phyloP scores from a whole-genome alignment of 768 basidiomycete genomes.

The Cystofilobasidium bisporidii region DNA sequence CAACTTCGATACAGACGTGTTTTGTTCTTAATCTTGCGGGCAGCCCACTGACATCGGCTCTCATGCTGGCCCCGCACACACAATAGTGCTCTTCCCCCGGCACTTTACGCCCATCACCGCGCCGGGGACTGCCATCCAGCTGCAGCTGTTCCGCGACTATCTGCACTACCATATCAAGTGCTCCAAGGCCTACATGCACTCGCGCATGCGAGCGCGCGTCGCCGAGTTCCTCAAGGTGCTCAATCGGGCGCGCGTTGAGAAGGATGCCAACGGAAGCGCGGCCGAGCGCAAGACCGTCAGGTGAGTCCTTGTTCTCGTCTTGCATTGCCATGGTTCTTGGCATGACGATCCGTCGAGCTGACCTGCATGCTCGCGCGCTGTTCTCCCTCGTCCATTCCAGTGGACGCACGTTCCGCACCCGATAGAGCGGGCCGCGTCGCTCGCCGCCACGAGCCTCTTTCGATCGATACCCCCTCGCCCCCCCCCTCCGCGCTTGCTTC shows the following conservation, averaged over 20 bases:
- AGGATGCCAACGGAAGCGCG: constrained; percentile 47
- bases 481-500: too few species aligned
- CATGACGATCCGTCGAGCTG: too few species aligned
- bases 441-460: background rate
- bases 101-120: constrained; percentile 70
- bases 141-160: constrained; percentile 95
- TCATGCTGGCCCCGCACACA: background rate
- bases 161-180: constrained; percentile 99
- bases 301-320: too few species aligned
- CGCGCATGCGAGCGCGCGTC: constrained; percentile 85
- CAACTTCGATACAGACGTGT: too few species aligned
- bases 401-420: constrained; percentile 11
- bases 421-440: background rate
- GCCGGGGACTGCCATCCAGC: constrained; percentile 75
- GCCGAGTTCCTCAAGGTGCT: constrained; percentile 84
- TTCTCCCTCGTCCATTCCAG: too few species aligned
- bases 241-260: constrained; percentile 89
- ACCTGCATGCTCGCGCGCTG: too few species aligned
- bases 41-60: background rate
- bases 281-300: constrained; percentile 83
- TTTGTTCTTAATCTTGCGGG: too few species aligned
- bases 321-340: too few species aligned
- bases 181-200: constrained; percentile 98
- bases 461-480: background rate
- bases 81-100: constrained; percentile 77